Percentiles rank a stretch among this genome's conserved stretches.
These are phyloP conservation scores for Marchantia paleacea DNA, from an alignment of 225 moss, liverwort and hornwort genomes.

Conservation along the genomic window DNA sequence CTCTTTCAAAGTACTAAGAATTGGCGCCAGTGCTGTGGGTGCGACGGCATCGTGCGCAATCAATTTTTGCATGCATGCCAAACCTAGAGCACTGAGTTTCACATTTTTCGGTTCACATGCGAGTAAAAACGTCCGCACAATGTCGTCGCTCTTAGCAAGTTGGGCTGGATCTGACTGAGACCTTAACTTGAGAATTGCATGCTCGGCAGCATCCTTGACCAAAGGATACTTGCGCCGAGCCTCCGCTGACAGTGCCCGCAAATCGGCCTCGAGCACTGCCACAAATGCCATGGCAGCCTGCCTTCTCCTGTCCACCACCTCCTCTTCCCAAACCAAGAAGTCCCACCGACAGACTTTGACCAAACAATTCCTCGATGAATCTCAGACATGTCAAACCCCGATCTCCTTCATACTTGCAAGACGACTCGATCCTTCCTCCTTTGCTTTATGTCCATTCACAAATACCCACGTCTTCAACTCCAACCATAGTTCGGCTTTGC, in stretches of 20 bases:
- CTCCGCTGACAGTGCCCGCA: conserved; percentile 80
- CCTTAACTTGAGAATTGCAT: conserved; percentile 84
- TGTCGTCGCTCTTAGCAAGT: conserved; percentile 76
- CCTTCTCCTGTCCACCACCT: conserved; percentile 6
- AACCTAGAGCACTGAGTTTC: conserved; percentile 88
- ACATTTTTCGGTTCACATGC: conserved; percentile 89
- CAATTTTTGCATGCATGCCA: conserved; percentile 87
- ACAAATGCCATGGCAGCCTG: conserved; percentile 72
- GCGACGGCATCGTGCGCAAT: conserved; percentile 92
- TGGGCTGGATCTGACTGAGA: conserved; percentile 74
- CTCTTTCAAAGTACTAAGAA: conserved; percentile 83
- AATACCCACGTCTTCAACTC: neutral
- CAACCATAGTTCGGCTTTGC: neutral
- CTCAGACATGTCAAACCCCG: conserved; percentile 14
- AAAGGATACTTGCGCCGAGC: conserved; percentile 88
- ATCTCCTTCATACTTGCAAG: conserved; percentile 9
- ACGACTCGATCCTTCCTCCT: neutral
- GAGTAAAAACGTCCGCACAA: conserved; percentile 79
- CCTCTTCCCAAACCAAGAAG: neutral
- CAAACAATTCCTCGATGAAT: neutral
- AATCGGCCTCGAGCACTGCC: conserved; percentile 90
- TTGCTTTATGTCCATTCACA: neutral
- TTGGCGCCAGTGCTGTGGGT: conserved; percentile 64
- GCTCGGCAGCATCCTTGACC: conserved; percentile 93
- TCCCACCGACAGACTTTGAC: conserved; percentile 7